Base-by-base conservation (phyloP, 495 filamentous ascomycete genomes). In the Melanomma pulvis-pyrius region DNA sequence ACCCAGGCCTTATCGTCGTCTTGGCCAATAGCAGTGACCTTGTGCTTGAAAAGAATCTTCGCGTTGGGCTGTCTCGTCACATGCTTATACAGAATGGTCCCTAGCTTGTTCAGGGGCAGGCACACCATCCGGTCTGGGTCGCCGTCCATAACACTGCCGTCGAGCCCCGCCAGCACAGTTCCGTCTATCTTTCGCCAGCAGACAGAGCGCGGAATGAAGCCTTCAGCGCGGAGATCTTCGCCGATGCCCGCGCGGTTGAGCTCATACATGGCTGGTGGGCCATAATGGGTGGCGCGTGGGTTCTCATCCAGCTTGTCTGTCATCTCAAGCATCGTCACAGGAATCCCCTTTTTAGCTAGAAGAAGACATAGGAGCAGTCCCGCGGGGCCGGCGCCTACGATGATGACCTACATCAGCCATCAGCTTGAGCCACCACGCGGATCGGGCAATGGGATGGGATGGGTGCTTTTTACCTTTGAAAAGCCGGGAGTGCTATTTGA, bases 181-280 rank as follows among this genome's bases (percentile, higher is more conserved):
- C 76, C 78, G 64, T 82, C 78, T 3, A 76, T 53, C 51, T 79
- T 75, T 9, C 84, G 73, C 83, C 84, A 87, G 50, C 72, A 78
- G 69, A 84, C 78, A 13, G 73, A 77, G 28, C 77, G 75, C 44
- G 82, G 76, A 26, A 74, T 74, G 65, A 85, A 79, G 0, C 83
- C 84, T 15, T 73, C 70, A 32, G 61, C 59, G 0, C 74, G 76
- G 8, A 86, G 77, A 71, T 86, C 76, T 32, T 83, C 80, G 21
- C 84, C 70, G 47, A 86, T 78, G 0, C 82, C 84, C 1, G 84
- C 83, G 49, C 84, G 79, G 21, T 71, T 63, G 32, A 87, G 76
- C 61, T 84, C 82, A 41, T 79, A 80, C 53, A 81, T 79, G 11
- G 83, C 81, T 11, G 79, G 73, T 2, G 77, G 68, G 7, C 73